A percentile compares a stretch with the other conserved stretches of the same genome.
Conservation (phyloP, 1,139 yeast species). For the Magnusiomyces paraingens region DNA sequence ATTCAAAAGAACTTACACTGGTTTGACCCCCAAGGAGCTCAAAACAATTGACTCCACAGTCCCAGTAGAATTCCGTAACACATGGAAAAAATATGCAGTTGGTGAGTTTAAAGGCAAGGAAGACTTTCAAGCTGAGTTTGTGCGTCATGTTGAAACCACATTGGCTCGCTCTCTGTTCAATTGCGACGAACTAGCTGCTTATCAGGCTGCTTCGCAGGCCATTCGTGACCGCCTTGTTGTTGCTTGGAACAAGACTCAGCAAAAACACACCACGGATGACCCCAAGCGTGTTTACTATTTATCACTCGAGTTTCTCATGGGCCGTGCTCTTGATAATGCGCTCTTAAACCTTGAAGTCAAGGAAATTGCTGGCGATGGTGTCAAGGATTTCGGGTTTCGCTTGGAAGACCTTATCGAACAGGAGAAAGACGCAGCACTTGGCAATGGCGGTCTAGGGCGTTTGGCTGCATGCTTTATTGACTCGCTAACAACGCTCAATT, state of each 20-base stretch:
- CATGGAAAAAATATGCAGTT: conserved; percentile 64
- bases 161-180: conserved; percentile 86
- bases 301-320: conserved; percentile 88
- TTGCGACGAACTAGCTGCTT: conserved; percentile 88
- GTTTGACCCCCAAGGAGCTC: conserved; percentile 86
- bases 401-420: conserved; percentile 78
- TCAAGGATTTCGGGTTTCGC: conserved; percentile 75
- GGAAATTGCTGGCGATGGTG: conserved; percentile 47
- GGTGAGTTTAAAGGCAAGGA: conserved; percentile 47
- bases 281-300: conserved; percentile 84
- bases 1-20: conserved; percentile 65
- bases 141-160: conserved; percentile 82
- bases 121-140: conserved; percentile 65
- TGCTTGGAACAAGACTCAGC: conserved; percentile 94
- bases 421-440: conserved; percentile 92
- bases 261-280: conserved; percentile 74
- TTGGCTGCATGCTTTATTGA: conserved; percentile 93
- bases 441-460: conserved; percentile 94
- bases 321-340: conserved; percentile 92
- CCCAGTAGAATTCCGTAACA: conserved; percentile 67
- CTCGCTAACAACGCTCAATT: conserved; percentile 77
- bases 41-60: conserved; percentile 74
- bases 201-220: conserved; percentile 78
- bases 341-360: conserved; percentile 67
- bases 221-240: conserved; percentile 73